Conservation (phyloP, 2,329 filamentous ascomycete species). For the Aspergillus piperis region DNA sequence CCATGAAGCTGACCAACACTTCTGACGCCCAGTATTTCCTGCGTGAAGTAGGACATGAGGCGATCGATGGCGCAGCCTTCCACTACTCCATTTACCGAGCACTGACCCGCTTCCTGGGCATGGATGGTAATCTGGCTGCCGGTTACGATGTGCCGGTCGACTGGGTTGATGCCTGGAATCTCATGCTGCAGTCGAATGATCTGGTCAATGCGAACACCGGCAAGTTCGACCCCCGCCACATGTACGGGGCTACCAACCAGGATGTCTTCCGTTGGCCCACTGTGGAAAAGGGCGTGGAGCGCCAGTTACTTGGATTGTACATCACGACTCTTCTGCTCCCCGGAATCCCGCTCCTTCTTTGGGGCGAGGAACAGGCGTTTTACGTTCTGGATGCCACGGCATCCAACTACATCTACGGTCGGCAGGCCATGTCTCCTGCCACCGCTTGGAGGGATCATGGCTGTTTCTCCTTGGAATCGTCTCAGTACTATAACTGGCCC, state of each 20-base stretch:
- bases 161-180: slow-evolving; percentile 57
- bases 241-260: slow-evolving; percentile 65
- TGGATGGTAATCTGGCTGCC: slow-evolving; percentile 57
- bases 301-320: slow-evolving; percentile 58
- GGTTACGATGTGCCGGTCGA: slow-evolving; percentile 56
- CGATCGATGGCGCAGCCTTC: slow-evolving; percentile 61
- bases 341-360: slow-evolving; percentile 61
- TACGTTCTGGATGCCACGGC: slow-evolving; percentile 65
- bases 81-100: slow-evolving; percentile 63
- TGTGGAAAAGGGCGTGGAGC: slow-evolving; percentile 56
- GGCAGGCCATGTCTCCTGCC: slow-evolving; percentile 61
- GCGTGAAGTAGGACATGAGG: slow-evolving; percentile 53
- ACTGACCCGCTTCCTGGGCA: slow-evolving; percentile 60
- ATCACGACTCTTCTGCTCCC: slow-evolving; percentile 61
- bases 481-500: slow-evolving; percentile 60
- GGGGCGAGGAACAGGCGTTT: slow-evolving; percentile 66
- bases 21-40: slow-evolving; percentile 50
- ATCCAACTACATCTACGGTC: slow-evolving; percentile 64
- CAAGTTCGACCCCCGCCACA: slow-evolving; percentile 62
- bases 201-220: slow-evolving; percentile 61
- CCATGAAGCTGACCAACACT: slow-evolving; percentile 50
- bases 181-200: slow-evolving; percentile 59
- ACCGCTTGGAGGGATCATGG: slow-evolving; percentile 65
- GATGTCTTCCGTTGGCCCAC: slow-evolving; percentile 66
- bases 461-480: slow-evolving; percentile 59